Conservation (phyloP, 306 rosid genomes). For the Ormosia semicastrata region DNA sequence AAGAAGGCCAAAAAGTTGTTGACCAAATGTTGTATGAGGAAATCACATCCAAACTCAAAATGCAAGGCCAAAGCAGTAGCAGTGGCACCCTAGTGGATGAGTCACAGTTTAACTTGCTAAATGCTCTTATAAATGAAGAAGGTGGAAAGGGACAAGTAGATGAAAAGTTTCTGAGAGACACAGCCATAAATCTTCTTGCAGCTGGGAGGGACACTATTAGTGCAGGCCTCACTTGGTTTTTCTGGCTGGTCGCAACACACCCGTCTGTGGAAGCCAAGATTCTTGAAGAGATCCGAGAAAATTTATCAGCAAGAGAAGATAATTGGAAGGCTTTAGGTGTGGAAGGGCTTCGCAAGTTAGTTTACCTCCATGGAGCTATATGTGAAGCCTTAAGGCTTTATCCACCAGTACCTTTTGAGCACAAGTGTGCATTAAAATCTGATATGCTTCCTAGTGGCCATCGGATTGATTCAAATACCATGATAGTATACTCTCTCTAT, state of each 20-base stretch:
- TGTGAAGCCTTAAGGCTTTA: conserved; percentile 18
- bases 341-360: not conserved
- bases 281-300: not conserved
- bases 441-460: conserved; percentile 27
- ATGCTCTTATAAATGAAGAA: not conserved
- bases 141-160: not conserved
- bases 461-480: not conserved
- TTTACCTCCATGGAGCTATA: conserved; percentile 9
- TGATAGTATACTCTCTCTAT: not conserved
- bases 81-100: not conserved
- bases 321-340: not conserved
- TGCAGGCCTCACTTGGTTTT: not conserved
- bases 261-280: not conserved
- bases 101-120: not conserved
- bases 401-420: conserved; percentile 1
- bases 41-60: not conserved
- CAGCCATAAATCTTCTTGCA: not conserved
- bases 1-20: not conserved
- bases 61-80: not conserved
- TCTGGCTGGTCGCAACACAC: conserved; percentile 11
- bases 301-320: not conserved
- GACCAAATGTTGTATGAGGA: not conserved
- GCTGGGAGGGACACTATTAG: conserved; percentile 4
- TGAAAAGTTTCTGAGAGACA: conserved; percentile 1
- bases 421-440: not conserved